phyloP scores from a whole-genome alignment of 257 asterid species.

The Petunia axillaris region DNA sequence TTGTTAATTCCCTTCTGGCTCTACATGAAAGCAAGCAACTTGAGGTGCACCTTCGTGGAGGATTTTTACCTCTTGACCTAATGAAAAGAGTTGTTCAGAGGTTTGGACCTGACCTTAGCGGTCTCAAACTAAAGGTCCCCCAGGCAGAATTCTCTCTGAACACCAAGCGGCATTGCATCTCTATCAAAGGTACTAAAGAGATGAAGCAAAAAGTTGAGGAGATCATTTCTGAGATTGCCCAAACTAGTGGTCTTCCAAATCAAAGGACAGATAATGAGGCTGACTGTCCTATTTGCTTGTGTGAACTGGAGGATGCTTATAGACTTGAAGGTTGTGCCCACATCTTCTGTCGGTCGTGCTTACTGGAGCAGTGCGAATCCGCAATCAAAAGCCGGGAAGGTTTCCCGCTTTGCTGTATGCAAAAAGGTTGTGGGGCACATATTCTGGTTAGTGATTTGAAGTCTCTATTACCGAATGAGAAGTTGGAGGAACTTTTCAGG shows the following conservation, averaged over 20 bases:
- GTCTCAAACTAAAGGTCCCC: conserved; percentile 69
- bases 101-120: conserved; percentile 78
- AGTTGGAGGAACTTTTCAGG: conserved; percentile 76
- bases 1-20: conserved; percentile 54
- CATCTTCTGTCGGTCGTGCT: conserved; percentile 69
- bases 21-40: conserved; percentile 73
- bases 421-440: conserved; percentile 51
- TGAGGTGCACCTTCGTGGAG: conserved; percentile 77
- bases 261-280: conserved; percentile 35
- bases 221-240: conserved; percentile 52
- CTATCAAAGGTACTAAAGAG: conserved; percentile 60
- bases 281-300: conserved; percentile 78
- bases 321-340: conserved; percentile 73
- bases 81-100: conserved; percentile 83
- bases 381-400: conserved; percentile 62
- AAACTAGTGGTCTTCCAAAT: conserved; percentile 37
- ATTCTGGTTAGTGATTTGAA: conserved; percentile 64
- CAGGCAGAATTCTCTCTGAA: conserved; percentile 62
- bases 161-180: conserved; percentile 62
- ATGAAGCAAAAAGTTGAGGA: conserved; percentile 68
- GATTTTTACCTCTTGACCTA: conserved; percentile 71
- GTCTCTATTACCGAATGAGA: conserved; percentile 55
- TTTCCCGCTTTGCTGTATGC: conserved; percentile 66
- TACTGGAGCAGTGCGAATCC: conserved; percentile 78
- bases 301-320: conserved; percentile 75